A percentile compares a stretch with the other conserved stretches of the same genome.
Evolutionary conservation across 202 grass and related monocot genomes (phyloP).

Genomic region (Dendrocalamus latiflorus): DNA sequence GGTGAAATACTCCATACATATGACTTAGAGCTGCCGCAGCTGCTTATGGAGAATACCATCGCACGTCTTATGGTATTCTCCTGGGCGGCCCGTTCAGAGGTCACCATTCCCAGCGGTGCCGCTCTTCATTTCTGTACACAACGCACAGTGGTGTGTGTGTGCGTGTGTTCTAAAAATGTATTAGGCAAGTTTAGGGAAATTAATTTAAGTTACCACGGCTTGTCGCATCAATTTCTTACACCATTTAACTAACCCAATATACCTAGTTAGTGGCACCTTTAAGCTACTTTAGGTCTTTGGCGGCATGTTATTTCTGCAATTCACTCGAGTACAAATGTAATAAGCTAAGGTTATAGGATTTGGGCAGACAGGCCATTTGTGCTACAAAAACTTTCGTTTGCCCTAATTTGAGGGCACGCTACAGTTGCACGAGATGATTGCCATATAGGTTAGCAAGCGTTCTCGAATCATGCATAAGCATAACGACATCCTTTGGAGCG

Average conservation of each 20-base stretch:
- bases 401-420: conserved; percentile 33
- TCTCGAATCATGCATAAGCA: not conserved
- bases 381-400: conserved; percentile 23
- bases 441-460: not conserved
- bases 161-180: not conserved
- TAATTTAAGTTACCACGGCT: not conserved
- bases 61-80: too few relatives aligned
- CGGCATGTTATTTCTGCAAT: not conserved
- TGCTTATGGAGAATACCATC: too few relatives aligned
- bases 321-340: too few relatives aligned
- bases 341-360: not conserved
- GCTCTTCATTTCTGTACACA: too few relatives aligned
- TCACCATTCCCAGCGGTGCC: too few relatives aligned
- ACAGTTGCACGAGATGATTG: conserved; percentile 21
- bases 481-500: not conserved
- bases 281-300: not conserved
- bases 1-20: too few relatives aligned
- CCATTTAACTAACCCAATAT: not conserved
- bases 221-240: not conserved
- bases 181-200: not conserved
- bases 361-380: not conserved
- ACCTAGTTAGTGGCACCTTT: not conserved
- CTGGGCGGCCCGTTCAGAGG: too few relatives aligned
- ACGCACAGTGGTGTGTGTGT: too few relatives aligned
- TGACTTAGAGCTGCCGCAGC: too few relatives aligned